These are phyloP conservation scores for Saccharomycopsis guyanensis DNA, from an alignment of 805 yeast genomes.

Conservation along the genomic window DNA sequence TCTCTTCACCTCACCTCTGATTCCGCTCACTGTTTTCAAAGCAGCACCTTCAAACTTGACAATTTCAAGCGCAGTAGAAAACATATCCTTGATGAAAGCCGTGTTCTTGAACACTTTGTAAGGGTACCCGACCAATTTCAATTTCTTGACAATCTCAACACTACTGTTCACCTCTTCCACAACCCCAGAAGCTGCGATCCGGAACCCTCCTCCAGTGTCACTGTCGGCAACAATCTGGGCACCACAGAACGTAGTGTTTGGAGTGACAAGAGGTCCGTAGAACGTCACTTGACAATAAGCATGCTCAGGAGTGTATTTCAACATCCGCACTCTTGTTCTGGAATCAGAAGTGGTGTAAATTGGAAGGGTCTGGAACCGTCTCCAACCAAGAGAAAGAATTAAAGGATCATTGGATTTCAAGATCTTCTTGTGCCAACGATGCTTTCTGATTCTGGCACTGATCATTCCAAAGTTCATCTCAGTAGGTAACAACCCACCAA, in stretches of 20 bases:
- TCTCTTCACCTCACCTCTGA: constrained; percentile 93
- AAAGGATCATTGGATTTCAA: constrained; percentile 93
- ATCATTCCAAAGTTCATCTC: constrained; percentile 90
- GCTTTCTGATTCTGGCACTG: constrained; percentile 92
- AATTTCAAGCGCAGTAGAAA: constrained; percentile 82
- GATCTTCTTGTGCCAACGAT: constrained; percentile 97
- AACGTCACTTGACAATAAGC: constrained; percentile 93
- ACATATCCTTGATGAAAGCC: constrained; percentile 97
- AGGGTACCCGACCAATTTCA: constrained; percentile 93
- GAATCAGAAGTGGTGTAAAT: constrained; percentile 95
- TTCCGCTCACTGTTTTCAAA: constrained; percentile 93
- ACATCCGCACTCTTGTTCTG: constrained; percentile 94
- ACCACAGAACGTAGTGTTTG: constrained; percentile 96
- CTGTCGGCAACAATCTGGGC: constrained; percentile 79
- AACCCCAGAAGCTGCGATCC: constrained; percentile 95
- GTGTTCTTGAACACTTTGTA: constrained; percentile 90
- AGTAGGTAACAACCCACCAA: constrained; percentile 87
- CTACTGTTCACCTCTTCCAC: constrained; percentile 88
- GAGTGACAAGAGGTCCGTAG: constrained; percentile 95
- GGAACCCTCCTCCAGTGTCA: constrained; percentile 80
- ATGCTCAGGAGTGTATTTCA: constrained; percentile 97
- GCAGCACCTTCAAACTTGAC: constrained; percentile 98
- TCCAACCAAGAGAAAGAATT: constrained; percentile 92
- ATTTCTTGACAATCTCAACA: constrained; percentile 89
- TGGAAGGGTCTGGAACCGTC: constrained; percentile 96